Evolutionary conservation across 306 rosid species (phyloP).

Genomic region (Senna tora): DNA sequence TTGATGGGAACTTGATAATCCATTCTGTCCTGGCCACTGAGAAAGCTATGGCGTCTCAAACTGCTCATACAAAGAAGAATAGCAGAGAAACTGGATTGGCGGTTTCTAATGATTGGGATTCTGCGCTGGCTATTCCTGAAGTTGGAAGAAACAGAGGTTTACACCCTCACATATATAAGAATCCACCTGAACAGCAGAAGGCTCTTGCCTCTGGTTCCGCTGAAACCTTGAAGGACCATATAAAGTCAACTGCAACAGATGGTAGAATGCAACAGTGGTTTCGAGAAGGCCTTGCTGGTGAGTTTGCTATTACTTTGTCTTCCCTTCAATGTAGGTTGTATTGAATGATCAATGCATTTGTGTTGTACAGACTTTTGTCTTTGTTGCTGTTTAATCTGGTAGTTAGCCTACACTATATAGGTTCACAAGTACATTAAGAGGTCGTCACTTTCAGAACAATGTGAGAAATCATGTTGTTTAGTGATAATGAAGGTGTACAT

Average conservation of each 20-base stretch:
- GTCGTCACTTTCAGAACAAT: slow-evolving; percentile 8
- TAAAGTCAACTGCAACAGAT: slow-evolving; percentile 71
- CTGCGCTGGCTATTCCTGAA: slow-evolving; percentile 55
- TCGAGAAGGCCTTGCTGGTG: slow-evolving; percentile 96
- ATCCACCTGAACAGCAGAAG: slow-evolving; percentile 56
- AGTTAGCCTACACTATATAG: slow-evolving; percentile 1
- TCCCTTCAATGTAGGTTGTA: slow-evolving; percentile 5
- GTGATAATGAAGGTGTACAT: background rate
- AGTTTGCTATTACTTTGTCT: slow-evolving; percentile 22
- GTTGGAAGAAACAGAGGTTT: slow-evolving; percentile 52
- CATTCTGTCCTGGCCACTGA: slow-evolving; percentile 72
- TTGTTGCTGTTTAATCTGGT: slow-evolving; percentile 27
- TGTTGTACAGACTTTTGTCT: slow-evolving; percentile 11
- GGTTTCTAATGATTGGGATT: slow-evolving; percentile 44
- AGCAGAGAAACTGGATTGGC: slow-evolving; percentile 53
- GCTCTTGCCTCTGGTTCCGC: slow-evolving; percentile 71
- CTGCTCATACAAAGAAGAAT: slow-evolving; percentile 36
- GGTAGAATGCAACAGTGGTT: slow-evolving; percentile 98
- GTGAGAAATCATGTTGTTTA: slow-evolving; percentile 4
- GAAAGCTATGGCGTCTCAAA: slow-evolving; percentile 57
- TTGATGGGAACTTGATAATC: slow-evolving; percentile 74
- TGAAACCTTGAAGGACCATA: slow-evolving; percentile 59
- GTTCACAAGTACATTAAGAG: background rate
- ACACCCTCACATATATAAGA: slow-evolving; percentile 51
- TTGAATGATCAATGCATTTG: slow-evolving; percentile 18